Percentiles rank a stretch among this genome's conserved stretches.
Evolutionary conservation across 2,329 filamentous ascomycete genomes (phyloP).

Genomic region (Huntiella moniliformis): DNA sequence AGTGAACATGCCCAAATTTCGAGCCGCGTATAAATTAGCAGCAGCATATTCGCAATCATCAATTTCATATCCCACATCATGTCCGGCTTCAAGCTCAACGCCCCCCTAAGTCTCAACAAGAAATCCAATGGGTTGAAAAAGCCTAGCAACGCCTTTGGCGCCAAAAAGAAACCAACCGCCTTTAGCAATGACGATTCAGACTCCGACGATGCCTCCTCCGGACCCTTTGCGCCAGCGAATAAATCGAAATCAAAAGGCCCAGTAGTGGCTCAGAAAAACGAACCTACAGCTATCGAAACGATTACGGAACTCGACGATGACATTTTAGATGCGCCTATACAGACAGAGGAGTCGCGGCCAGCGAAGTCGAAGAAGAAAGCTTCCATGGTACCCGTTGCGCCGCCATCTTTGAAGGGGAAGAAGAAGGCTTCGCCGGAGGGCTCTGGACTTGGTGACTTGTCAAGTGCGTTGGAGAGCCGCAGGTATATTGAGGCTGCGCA

Average conservation of each 20-base stretch:
- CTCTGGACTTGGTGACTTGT: constrained; percentile 42
- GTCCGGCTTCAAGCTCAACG: constrained; percentile 30
- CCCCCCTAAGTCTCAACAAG: constrained; percentile 41
- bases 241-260: background rate
- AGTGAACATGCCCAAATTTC: too few species aligned
- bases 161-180: too few species aligned
- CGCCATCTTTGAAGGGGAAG: constrained; percentile 17
- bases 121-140: constrained; percentile 31
- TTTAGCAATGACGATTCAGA: constrained; percentile 38
- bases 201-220: constrained; percentile 30
- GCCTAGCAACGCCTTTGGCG: constrained; percentile 28
- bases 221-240: constrained; percentile 12
- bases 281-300: constrained; percentile 21
- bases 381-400: background rate
- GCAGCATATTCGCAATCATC: too few species aligned
- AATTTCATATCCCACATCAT: constrained; percentile 17
- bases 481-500: constrained; percentile 46
- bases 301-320: constrained; percentile 40
- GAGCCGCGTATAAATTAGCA: too few species aligned
- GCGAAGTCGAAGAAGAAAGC: constrained; percentile 14
- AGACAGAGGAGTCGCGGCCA: constrained; percentile 12
- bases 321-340: constrained; percentile 5
- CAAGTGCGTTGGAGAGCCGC: constrained; percentile 42
- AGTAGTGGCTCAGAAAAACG: constrained; percentile 27
- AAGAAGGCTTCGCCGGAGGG: constrained; percentile 19